These are phyloP conservation scores for Talaromyces ruber DNA, from an alignment of 495 filamentous ascomycete genomes.

Conservation along the genomic window DNA sequence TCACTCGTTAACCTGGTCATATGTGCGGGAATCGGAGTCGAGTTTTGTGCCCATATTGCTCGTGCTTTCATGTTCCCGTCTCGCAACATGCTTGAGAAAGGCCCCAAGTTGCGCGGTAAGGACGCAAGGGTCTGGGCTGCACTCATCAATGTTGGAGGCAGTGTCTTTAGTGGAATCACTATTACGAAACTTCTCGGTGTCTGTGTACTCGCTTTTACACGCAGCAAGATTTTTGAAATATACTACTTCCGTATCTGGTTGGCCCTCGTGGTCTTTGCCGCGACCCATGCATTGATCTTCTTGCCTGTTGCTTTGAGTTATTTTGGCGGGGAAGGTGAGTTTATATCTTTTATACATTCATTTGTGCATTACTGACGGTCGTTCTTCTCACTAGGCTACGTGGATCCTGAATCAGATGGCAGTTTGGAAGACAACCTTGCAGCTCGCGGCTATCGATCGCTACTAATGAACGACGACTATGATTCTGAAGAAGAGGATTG, in stretches of 20 bases:
- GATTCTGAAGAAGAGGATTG: slow-evolving; percentile 39
- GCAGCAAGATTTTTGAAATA: slow-evolving; percentile 98
- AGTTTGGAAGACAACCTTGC: slow-evolving; percentile 79
- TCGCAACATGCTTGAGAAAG: slow-evolving; percentile 64
- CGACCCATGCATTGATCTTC: slow-evolving; percentile 81
- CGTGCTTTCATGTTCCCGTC: slow-evolving; percentile 93
- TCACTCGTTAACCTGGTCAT: slow-evolving; percentile 96
- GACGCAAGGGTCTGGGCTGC: slow-evolving; percentile 88
- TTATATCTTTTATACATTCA: not conserved
- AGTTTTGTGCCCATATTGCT: slow-evolving; percentile 96
- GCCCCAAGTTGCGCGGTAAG: slow-evolving; percentile 57
- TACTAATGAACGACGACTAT: slow-evolving; percentile 42
- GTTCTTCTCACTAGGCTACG: slow-evolving; percentile 47
- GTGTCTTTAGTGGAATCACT: slow-evolving; percentile 93
- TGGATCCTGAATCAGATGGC: slow-evolving; percentile 74
- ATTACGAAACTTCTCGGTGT: slow-evolving; percentile 93
- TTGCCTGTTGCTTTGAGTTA: slow-evolving; percentile 84
- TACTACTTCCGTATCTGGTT: slow-evolving; percentile 98
- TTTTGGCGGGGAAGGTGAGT: slow-evolving; percentile 70
- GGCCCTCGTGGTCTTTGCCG: slow-evolving; percentile 81
- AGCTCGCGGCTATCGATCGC: slow-evolving; percentile 39
- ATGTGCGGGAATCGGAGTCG: slow-evolving; percentile 89
- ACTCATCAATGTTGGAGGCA: slow-evolving; percentile 85
- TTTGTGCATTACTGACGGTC: slow-evolving; percentile 1
- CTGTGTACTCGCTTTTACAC: slow-evolving; percentile 83